phyloP scores from a whole-genome alignment of 306 rosid genomes.

The Benincasa hispida region DNA sequence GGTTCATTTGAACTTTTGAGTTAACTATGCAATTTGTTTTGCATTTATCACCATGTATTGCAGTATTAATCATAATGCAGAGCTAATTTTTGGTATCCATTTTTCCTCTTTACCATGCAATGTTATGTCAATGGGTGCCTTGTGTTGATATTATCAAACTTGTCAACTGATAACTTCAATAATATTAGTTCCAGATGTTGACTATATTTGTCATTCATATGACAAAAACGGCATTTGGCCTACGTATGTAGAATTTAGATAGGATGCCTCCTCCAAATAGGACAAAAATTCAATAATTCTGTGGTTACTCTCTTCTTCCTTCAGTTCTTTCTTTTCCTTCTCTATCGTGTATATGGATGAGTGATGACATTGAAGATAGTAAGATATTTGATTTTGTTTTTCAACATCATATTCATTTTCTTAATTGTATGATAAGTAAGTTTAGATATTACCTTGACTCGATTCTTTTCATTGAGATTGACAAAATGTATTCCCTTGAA shows the following conservation, averaged over 20 bases:
- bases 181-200: not conserved
- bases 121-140: not conserved
- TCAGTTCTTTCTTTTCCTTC: not conserved
- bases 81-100: not conserved
- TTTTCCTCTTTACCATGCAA: not conserved
- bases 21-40: not conserved
- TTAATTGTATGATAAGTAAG: not conserved
- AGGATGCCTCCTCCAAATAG: not conserved
- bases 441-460: not conserved
- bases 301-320: not conserved
- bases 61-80: not conserved
- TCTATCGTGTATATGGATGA: not conserved
- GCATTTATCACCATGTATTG: not conserved
- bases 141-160: not conserved
- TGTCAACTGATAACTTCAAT: not conserved
- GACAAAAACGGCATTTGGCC: not conserved
- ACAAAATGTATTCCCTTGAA: not conserved
- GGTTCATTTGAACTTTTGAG: slow-evolving; percentile 31
- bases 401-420: not conserved
- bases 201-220: not conserved
- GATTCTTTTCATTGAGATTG: not conserved
- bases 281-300: not conserved
- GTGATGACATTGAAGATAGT: not conserved
- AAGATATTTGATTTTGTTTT: not conserved
- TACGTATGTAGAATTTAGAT: not conserved